Percentiles rank a stretch among this genome's conserved stretches.
These are phyloP conservation scores for Stereum hirsutum DNA, from an alignment of 1,284 basidiomycete species.

Conservation along the genomic window DNA sequence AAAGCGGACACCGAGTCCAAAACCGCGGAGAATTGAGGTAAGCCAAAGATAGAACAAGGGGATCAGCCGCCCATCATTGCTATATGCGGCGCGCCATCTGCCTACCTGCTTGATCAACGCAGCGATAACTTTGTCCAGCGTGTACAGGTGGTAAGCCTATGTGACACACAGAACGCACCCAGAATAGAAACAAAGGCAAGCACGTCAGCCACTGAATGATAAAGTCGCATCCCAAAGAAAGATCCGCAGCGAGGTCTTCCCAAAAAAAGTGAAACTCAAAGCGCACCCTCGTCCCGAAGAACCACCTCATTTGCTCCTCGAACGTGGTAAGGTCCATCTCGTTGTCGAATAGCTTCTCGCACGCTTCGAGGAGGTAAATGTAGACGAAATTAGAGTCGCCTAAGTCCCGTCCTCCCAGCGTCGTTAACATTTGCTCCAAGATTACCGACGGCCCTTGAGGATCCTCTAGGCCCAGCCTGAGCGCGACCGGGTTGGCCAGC, in stretches of 20 bases:
- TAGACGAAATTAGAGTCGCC: conserved; percentile 60
- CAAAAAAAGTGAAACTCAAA: background rate
- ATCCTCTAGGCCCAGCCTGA: conserved; percentile 67
- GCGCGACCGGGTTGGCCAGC: conserved; percentile 62
- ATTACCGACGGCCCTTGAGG: conserved; percentile 64
- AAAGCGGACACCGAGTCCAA: conserved; percentile 5
- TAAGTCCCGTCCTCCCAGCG: conserved; percentile 32
- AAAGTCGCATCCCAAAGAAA: background rate
- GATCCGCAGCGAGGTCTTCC: too few species aligned
- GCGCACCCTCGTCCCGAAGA: conserved; percentile 90
- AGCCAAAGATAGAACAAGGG: too few species aligned
- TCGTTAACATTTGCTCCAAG: conserved; percentile 53
- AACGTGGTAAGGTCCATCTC: conserved; percentile 87
- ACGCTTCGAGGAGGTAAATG: conserved; percentile 83
- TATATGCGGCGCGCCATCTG: too few species aligned
- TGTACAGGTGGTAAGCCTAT: conserved; percentile 83
- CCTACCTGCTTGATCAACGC: conserved; percentile 84
- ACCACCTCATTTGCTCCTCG: conserved; percentile 94
- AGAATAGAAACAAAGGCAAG: conserved; percentile 1
- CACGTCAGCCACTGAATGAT: background rate
- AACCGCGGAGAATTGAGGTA: background rate
- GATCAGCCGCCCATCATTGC: too few species aligned
- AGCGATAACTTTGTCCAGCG: conserved; percentile 84
- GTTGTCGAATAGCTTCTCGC: conserved; percentile 88
- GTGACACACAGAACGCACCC: conserved; percentile 9